These are phyloP conservation scores for Mycena latifolia DNA, from an alignment of 768 basidiomycete species.

Conservation along the genomic window DNA sequence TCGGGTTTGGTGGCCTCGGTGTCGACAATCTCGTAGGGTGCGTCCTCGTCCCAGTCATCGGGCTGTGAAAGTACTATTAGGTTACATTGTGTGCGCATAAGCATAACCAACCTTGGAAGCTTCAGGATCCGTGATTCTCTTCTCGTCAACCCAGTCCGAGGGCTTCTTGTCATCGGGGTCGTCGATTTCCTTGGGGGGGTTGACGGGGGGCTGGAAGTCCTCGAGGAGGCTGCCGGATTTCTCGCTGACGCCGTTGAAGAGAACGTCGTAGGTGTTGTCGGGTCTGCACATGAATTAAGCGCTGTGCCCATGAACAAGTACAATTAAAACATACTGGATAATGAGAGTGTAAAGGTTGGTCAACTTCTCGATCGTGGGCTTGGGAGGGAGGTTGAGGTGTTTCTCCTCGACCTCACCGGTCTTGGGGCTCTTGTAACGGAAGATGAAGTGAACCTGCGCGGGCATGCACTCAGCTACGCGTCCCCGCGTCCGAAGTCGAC, in stretches of 20 bases:
- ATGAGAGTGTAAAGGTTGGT: slow-evolving; percentile 96
- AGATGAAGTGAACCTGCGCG: slow-evolving; percentile 94
- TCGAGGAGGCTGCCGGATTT: slow-evolving; percentile 89
- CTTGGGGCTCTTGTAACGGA: slow-evolving; percentile 96
- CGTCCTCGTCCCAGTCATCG: slow-evolving; percentile 98
- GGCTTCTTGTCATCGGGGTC: slow-evolving; percentile 95
- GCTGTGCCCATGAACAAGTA: slow-evolving; percentile 84
- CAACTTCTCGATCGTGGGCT: slow-evolving; percentile 88
- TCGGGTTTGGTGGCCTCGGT: slow-evolving; percentile 91
- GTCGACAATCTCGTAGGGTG: slow-evolving; percentile 92
- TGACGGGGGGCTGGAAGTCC: slow-evolving; percentile 94
- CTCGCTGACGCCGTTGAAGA: slow-evolving; percentile 88
- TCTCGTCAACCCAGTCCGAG: slow-evolving; percentile 90
- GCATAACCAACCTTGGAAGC: slow-evolving; percentile 76
- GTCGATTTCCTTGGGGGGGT: slow-evolving; percentile 93
- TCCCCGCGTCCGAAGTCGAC: background rate
- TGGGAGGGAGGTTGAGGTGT: slow-evolving; percentile 86
- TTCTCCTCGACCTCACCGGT: slow-evolving; percentile 97
- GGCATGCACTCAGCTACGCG: slow-evolving; percentile 20
- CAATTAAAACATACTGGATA: slow-evolving; percentile 83
- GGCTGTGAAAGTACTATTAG: slow-evolving; percentile 62
- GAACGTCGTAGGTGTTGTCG: slow-evolving; percentile 94
- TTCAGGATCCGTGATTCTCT: slow-evolving; percentile 86
- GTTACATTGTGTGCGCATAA: slow-evolving; percentile 8
- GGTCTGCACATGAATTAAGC: slow-evolving; percentile 68